Percentiles rank a stretch among this genome's conserved stretches.
These are phyloP conservation scores for Starmerella scarabaei DNA, from an alignment of 805 yeast genomes.

Conservation along the genomic window DNA sequence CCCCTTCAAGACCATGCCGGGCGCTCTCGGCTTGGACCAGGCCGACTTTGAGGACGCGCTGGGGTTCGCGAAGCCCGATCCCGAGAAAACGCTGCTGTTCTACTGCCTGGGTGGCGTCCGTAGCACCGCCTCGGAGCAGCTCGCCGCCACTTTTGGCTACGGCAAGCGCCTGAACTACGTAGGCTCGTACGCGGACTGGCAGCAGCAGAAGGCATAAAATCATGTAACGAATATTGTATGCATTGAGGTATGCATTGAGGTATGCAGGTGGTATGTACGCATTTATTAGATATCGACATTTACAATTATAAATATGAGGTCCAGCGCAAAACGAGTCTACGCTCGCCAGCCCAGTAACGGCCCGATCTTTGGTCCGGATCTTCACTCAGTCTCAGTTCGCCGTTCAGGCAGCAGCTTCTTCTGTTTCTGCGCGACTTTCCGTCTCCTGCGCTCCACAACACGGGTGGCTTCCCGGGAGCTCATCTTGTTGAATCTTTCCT, in stretches of 20 bases:
- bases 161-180: constrained; percentile 67
- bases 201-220: constrained; percentile 32
- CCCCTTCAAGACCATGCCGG: constrained; percentile 84
- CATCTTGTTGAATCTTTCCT: constrained; percentile 29
- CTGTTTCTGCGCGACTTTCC: constrained; percentile 31
- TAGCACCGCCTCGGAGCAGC: constrained; percentile 77
- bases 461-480: constrained; percentile 26
- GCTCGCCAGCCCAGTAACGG: neutral
- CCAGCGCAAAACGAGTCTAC: no score
- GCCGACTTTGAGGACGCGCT: constrained; percentile 73
- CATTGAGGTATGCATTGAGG: no score
- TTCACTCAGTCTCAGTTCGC: no score
- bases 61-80: constrained; percentile 67
- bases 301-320: no score
- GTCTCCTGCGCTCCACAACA: constrained; percentile 27
- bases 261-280: neutral
- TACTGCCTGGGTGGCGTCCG: constrained; percentile 91
- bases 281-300: no score
- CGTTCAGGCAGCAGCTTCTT: constrained; percentile 28
- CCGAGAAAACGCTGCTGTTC: constrained; percentile 63
- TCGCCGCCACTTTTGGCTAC: constrained; percentile 85
- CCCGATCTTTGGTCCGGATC: neutral
- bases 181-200: constrained; percentile 87
- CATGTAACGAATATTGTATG: no score
- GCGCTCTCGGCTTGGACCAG: constrained; percentile 66